Base-by-base conservation (phyloP, 345 rosid genomes). In the Triadica sebifera region DNA sequence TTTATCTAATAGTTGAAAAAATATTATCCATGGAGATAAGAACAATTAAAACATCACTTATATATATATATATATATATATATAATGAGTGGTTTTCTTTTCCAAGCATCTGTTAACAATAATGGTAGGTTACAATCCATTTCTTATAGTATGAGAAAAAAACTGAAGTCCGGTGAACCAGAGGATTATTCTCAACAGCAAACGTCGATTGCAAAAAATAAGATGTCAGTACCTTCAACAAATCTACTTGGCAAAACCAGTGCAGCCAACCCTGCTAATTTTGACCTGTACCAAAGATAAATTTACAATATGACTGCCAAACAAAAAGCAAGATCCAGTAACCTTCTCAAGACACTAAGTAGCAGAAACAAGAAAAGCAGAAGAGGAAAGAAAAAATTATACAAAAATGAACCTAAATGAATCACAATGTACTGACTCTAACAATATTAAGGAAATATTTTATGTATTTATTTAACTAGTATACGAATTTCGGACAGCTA, bases 191-290 rank as follows among this genome's bases (percentile, higher is more conserved):
- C 29, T 25, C 4, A 34, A 49, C 49, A 19, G 13, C 16, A 45
- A 22, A 53, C 6, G 53, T 19, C 25, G 45, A 52, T 29, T 12
- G 8, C 41, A 66, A 51, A 67, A 2, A 57, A 22, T 4, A 49
- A 46, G 74, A 52, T 41, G 70, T 19, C 17, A 50, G 68, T 77
- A 94, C 97, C 97, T 66, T 92, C 91, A 65, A 88, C 93, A 78
- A 92, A 90, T 73, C 97, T 94, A 75, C 94, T 90, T 0, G 98
- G 98, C 85, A 94, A 77, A 70, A 94, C 98, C 43, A 94, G 74
- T 12, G 98, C 98, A 63, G 98, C 96, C 73, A 92, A 83, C 1
- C 98, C 96, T 4, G 96, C 96, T 65, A 92, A 85, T 78, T 94
- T 94, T 94, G 13, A 94, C 98, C 98, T 94, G 88, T 47, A 73